phyloP scores from a whole-genome alignment of 768 basidiomycete species.

The Lepiota brunneoincarnata region DNA sequence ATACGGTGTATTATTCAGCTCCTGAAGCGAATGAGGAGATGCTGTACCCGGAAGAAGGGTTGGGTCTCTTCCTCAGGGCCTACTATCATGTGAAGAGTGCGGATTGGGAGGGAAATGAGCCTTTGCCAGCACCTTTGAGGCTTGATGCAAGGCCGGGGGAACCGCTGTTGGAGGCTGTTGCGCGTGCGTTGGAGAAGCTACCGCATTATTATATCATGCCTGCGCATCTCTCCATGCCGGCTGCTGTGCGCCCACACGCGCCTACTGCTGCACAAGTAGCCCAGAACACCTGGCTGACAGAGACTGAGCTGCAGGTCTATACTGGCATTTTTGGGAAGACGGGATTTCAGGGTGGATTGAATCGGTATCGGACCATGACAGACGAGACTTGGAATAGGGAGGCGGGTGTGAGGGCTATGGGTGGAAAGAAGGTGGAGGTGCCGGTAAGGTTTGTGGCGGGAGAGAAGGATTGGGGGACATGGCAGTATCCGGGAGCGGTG shows the following conservation, averaged over 20 bases:
- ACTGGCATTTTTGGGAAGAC: slow-evolving; percentile 45
- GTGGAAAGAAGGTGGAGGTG: slow-evolving; percentile 41
- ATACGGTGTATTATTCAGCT: slow-evolving; percentile 47
- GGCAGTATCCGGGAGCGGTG: slow-evolving; percentile 47
- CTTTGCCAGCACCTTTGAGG: slow-evolving; percentile 22
- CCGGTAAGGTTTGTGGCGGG: slow-evolving; percentile 61
- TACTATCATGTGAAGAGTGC: slow-evolving; percentile 62
- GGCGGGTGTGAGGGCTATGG: slow-evolving; percentile 35
- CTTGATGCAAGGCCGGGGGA: not conserved
- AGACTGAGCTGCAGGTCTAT: slow-evolving; percentile 48
- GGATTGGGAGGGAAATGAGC: slow-evolving; percentile 44
- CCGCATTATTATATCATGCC: slow-evolving; percentile 67
- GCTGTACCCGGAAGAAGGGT: slow-evolving; percentile 37
- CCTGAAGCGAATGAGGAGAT: slow-evolving; percentile 46
- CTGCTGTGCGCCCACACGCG: slow-evolving; percentile 34
- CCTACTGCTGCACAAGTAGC: slow-evolving; percentile 28
- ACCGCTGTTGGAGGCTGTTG: not conserved
- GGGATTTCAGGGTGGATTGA: slow-evolving; percentile 65
- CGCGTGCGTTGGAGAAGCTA: slow-evolving; percentile 21
- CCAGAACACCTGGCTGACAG: slow-evolving; percentile 42
- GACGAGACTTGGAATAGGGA: slow-evolving; percentile 36
- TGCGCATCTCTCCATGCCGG: slow-evolving; percentile 48
- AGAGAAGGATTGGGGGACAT: slow-evolving; percentile 58
- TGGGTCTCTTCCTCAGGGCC: slow-evolving; percentile 46
- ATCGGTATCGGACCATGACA: slow-evolving; percentile 47